Conservation (phyloP, 2,329 filamentous ascomycete genomes). For the Macrophomina pseudophaseolina region DNA sequence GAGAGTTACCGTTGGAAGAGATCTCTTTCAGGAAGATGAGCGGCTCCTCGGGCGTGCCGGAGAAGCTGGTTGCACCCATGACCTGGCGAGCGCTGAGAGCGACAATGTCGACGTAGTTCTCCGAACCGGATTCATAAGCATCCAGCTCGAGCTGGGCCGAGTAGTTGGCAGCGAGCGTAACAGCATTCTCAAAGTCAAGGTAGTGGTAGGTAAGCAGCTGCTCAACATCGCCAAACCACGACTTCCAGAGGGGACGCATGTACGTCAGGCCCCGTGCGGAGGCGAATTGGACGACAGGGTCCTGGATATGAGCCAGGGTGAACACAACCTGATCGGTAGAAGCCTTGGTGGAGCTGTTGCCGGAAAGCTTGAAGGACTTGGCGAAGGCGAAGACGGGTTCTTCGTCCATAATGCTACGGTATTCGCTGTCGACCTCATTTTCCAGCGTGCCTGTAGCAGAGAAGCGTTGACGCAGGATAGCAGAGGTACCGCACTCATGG, state of each 20-base stretch:
- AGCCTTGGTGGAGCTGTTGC: conserved; percentile 29
- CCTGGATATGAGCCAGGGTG: conserved; percentile 76
- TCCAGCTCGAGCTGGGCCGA: conserved; percentile 72
- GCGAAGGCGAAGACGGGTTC: conserved; percentile 82
- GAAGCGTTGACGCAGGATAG: conserved; percentile 69
- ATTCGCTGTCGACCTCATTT: conserved; percentile 70
- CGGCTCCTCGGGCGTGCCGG: conserved; percentile 71
- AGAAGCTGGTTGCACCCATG: conserved; percentile 77
- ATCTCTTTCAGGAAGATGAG: conserved; percentile 86
- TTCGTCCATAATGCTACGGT: conserved; percentile 73
- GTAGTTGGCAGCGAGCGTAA: conserved; percentile 71
- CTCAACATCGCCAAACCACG: conserved; percentile 69
- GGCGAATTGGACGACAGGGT: conserved; percentile 80
- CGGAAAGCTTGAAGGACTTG: conserved; percentile 42
- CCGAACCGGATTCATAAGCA: conserved; percentile 74
- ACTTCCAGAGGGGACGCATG: conserved; percentile 81
- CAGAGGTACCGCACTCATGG: conserved; percentile 74
- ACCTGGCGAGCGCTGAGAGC: conserved; percentile 80
- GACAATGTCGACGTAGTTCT: conserved; percentile 77
- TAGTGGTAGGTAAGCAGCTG: conserved; percentile 78
- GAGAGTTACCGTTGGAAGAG: conserved; percentile 81
- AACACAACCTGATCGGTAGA: conserved; percentile 64
- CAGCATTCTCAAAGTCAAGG: conserved; percentile 70
- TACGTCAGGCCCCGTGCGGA: conserved; percentile 74
- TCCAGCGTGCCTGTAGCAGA: conserved; percentile 68